Conservation (phyloP, 345 rosid genomes). For the Barbarea vulgaris region DNA sequence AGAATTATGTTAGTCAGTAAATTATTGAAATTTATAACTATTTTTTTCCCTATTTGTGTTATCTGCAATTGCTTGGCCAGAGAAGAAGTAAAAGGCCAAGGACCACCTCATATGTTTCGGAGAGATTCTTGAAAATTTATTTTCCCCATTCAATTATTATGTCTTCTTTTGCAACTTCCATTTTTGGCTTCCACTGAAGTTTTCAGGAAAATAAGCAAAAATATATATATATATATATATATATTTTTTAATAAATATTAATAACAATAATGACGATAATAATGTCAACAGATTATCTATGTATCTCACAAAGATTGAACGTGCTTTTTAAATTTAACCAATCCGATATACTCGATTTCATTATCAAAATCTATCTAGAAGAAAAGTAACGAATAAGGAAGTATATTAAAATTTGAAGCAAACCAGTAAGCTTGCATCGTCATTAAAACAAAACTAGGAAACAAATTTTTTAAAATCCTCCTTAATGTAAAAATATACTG, state of each 20-base stretch:
- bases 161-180: conserved; percentile 36
- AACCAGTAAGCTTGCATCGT: background rate
- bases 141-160: conserved; percentile 38
- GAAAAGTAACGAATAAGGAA: background rate
- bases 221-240: background rate
- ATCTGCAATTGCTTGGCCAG: conserved; percentile 19
- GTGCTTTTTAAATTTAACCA: conserved; percentile 2
- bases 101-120: conserved; percentile 34
- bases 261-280: conserved; percentile 15
- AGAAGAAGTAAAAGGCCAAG: conserved; percentile 32
- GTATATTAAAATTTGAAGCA: background rate
- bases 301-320: conserved; percentile 13
- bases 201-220: conserved; percentile 25
- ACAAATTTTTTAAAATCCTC: background rate
- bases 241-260: background rate
- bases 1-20: background rate
- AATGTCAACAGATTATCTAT: background rate
- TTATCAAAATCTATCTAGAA: background rate
- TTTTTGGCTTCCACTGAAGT: conserved; percentile 38
- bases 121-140: background rate
- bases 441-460: background rate
- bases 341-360: background rate
- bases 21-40: background rate
- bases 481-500: background rate
- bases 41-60: background rate